Conservation (phyloP, 139 green algal species). For the Diplosphaera chodatii region DNA sequence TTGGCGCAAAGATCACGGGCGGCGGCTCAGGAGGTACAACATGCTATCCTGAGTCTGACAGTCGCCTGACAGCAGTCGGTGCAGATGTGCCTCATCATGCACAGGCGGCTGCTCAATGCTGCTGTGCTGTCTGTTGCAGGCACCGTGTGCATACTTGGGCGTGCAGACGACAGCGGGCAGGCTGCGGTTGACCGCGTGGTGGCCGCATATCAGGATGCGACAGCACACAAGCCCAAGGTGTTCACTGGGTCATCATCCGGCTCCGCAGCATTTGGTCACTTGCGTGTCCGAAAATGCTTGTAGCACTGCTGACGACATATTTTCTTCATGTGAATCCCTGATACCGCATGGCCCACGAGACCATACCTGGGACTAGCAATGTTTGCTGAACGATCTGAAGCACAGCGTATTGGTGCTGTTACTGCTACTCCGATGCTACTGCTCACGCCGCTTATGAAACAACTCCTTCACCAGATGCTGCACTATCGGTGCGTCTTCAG, state of each 20-base stretch:
- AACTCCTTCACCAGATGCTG: slow-evolving; percentile 10
- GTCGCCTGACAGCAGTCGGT: too few relatives aligned
- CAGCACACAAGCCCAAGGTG: slow-evolving; percentile 13
- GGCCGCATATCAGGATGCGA: slow-evolving; percentile 16
- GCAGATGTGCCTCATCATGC: too few relatives aligned
- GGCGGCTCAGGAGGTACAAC: slow-evolving; percentile 79
- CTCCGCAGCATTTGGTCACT: slow-evolving; percentile 23
- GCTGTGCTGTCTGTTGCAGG: too few relatives aligned
- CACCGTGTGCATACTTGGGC: slow-evolving; percentile 37
- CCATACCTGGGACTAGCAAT: too few relatives aligned
- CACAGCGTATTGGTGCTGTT: too few relatives aligned
- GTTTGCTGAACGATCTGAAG: too few relatives aligned
- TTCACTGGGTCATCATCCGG: slow-evolving; percentile 32
- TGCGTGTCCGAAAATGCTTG: background rate
- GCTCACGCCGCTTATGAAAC: slow-evolving; percentile 1
- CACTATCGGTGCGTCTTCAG: background rate
- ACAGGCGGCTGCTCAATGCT: too few relatives aligned
- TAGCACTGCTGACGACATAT: too few relatives aligned
- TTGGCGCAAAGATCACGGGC: slow-evolving; percentile 91
- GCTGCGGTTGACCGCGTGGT: slow-evolving; percentile 26
- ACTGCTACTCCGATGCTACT: too few relatives aligned
- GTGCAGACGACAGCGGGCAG: slow-evolving; percentile 8
- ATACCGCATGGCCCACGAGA: too few relatives aligned
- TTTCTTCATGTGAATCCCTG: too few relatives aligned
- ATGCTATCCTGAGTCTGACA: too few relatives aligned